Evolutionary conservation across 352 stramenopile genomes (phyloP), one percentile per base, ranked within the genome.

Genomic region (Globisporangium mamillatum): DNA sequence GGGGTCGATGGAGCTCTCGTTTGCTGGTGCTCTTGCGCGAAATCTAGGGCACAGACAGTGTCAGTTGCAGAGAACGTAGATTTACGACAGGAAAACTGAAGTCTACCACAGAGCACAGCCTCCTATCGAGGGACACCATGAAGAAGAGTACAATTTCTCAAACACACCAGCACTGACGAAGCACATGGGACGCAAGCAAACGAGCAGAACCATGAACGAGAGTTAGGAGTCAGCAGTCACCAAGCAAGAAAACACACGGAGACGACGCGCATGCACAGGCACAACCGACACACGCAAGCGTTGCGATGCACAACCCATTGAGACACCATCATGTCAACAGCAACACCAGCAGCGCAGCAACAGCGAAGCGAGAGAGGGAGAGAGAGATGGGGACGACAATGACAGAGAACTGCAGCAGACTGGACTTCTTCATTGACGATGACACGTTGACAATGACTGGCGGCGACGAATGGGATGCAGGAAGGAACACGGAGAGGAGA

Each of bases 401-500:
- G 27, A 56, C 54, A 18, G 27, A 60, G 25, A 60, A 22, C 54
- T 60, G 18, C 54, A 41, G 16, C 24, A 5, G 10, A 41, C 27
- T 8, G 27, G 55, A n/a, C 7, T 22, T 44, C 55, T 34, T 60
- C 55, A 34, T 27, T 27, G 29, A 24, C 1, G 27, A 25, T 14
- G 22, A 20, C 27, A 20, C 55, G 41, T 46, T 22, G 36, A 7
- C 4, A 16, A 50, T 22, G 41, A 50, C 16, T 22, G 41, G 16
- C 9, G 29, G 18, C 32, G 56, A 48, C 56, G 56, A 60, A n/a
- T 16, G 27, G 10, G 27, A 61, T 44, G n/a, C 20, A 18, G 53
- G 29, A 36, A 75, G 72, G 10, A 73, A 56, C 36, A 27, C 74
- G 46, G 71, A 63, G 66, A 71, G 57, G 58, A 74, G 66, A 68